These are phyloP conservation scores for Coemansia sp. DNA, from an alignment of 192 early-diverging fungal species.

Conservation along the genomic window DNA sequence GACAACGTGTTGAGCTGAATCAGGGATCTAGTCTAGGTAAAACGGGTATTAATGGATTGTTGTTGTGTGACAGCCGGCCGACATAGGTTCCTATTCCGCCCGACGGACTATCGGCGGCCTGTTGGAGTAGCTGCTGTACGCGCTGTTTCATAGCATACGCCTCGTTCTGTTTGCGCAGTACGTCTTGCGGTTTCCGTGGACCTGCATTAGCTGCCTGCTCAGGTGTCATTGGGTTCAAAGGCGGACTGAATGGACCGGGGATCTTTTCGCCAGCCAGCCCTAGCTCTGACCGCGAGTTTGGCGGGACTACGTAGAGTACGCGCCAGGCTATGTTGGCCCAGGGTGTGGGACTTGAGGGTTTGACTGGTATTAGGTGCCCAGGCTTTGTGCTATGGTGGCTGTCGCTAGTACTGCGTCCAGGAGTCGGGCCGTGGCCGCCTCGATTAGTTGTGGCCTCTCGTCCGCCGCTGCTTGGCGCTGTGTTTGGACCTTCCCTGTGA, in stretches of 20 bases:
- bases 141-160: slow-evolving; percentile 35
- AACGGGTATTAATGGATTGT: slow-evolving; percentile 53
- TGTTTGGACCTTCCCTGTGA: neutral
- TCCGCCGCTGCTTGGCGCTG: neutral
- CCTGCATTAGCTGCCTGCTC: slow-evolving; percentile 7
- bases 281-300: slow-evolving; percentile 41
- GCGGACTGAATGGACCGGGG: slow-evolving; percentile 52
- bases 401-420: slow-evolving; percentile 1
- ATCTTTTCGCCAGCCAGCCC: slow-evolving; percentile 46
- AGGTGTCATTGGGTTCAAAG: slow-evolving; percentile 31
- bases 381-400: neutral
- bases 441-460: neutral
- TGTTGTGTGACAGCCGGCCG: slow-evolving; percentile 46
- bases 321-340: slow-evolving; percentile 35
- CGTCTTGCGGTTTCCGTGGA: slow-evolving; percentile 27
- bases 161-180: slow-evolving; percentile 53
- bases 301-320: slow-evolving; percentile 37
- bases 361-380: slow-evolving; percentile 26
- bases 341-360: slow-evolving; percentile 23
- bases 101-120: slow-evolving; percentile 41
- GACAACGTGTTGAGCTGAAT: neutral
- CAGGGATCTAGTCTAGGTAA: slow-evolving; percentile 40
- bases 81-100: slow-evolving; percentile 52
- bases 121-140: slow-evolving; percentile 50
- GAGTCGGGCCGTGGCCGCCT: neutral